Evolutionary conservation across 805 yeast species (phyloP).

Genomic region (Priceomyces fermenticarens): DNA sequence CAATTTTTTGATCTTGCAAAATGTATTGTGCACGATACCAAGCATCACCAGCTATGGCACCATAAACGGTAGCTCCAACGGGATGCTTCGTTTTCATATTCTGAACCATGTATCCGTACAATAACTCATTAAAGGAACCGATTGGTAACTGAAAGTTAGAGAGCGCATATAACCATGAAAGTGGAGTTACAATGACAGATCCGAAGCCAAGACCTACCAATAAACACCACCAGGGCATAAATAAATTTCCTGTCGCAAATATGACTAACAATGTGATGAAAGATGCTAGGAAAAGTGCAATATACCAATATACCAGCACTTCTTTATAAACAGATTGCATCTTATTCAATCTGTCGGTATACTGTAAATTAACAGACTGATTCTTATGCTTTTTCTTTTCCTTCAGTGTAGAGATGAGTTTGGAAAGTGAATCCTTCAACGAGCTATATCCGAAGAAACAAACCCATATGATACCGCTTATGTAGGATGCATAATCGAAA

Average conservation of each 20-base stretch:
- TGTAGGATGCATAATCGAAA: slow-evolving; percentile 52
- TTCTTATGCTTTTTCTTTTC: background rate
- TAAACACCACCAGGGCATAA: slow-evolving; percentile 44
- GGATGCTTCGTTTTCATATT: slow-evolving; percentile 34
- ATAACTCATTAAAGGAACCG: slow-evolving; percentile 49
- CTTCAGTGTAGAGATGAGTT: slow-evolving; percentile 5
- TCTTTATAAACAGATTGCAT: slow-evolving; percentile 36
- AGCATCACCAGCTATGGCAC: slow-evolving; percentile 54
- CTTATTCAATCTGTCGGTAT: slow-evolving; percentile 43
- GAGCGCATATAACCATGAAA: slow-evolving; percentile 48
- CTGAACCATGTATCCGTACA: slow-evolving; percentile 47
- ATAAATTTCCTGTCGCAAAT: slow-evolving; percentile 30
- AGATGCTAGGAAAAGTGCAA: slow-evolving; percentile 30
- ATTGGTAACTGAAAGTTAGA: slow-evolving; percentile 52
- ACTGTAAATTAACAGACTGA: slow-evolving; percentile 12
- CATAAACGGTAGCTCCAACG: slow-evolving; percentile 47
- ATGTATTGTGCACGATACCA: slow-evolving; percentile 43
- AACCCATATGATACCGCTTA: slow-evolving; percentile 48
- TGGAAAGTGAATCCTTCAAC: slow-evolving; percentile 15
- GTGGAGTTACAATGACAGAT: slow-evolving; percentile 44
- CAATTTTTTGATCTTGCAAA: slow-evolving; percentile 29
- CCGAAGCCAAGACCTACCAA: slow-evolving; percentile 44
- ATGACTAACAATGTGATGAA: slow-evolving; percentile 32
- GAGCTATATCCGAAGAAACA: slow-evolving; percentile 32
- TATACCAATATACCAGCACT: slow-evolving; percentile 46